Conservation (phyloP, 1,284 basidiomycete genomes). For the Entoloma clypeatum region DNA sequence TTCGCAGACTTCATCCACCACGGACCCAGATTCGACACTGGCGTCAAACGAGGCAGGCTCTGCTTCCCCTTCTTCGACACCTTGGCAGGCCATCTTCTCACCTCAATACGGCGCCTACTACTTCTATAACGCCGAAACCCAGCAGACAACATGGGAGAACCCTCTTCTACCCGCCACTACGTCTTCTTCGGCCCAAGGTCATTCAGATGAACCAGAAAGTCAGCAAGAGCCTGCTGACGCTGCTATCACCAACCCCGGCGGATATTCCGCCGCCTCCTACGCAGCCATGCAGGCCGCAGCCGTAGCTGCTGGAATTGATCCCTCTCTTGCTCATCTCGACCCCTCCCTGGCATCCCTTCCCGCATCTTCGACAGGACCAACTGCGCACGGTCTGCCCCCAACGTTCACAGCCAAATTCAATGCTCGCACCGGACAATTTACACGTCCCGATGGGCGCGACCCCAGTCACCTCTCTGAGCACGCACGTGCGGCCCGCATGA, state of each 20-base stretch:
- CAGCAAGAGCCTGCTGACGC: no score
- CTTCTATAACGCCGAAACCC: constrained; percentile 78
- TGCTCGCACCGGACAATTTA: constrained; percentile 77
- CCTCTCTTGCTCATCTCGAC: constrained; percentile 77
- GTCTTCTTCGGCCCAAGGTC: constrained; percentile 25
- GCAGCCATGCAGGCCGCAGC: constrained; percentile 60
- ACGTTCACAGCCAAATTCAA: constrained; percentile 75
- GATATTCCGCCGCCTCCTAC: constrained; percentile 27
- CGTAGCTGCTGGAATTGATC: constrained; percentile 77
- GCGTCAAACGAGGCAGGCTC: no score
- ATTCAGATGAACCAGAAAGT: no score
- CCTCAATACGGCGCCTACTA: constrained; percentile 82
- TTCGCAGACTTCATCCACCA: no score
- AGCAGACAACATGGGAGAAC: constrained; percentile 88
- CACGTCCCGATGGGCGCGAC: constrained; percentile 60
- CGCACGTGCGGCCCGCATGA: constrained; percentile 82
- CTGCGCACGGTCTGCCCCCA: constrained; percentile 33
- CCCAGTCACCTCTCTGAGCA: constrained; percentile 80
- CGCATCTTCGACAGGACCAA: constrained; percentile 23
- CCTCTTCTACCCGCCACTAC: constrained; percentile 51
- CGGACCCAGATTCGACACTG: no score
- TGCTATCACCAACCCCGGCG: constrained; percentile 21
- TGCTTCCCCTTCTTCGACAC: no score
- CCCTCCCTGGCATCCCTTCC: constrained; percentile 49
- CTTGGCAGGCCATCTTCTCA: constrained; percentile 86